Evolutionary conservation across 2,329 filamentous ascomycete genomes (phyloP), one percentile per base, ranked within the genome.

Genomic region (Exserohilum turcica): DNA sequence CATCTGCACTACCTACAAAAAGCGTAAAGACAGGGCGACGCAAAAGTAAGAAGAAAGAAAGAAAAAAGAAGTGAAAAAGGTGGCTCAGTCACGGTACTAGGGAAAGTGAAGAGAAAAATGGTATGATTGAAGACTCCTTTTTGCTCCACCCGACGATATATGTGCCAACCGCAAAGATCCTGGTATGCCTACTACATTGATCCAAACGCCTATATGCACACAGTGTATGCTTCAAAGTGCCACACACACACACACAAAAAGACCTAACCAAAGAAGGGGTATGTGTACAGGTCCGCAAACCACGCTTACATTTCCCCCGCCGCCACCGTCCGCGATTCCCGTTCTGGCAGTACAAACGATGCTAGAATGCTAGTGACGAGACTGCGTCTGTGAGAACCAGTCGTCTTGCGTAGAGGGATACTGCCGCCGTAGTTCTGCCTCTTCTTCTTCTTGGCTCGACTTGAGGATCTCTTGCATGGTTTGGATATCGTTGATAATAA

Each of bases 401-500:
- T 52, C 48, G 9, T 52, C 48, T 32, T 52, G 53, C 9, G 48
- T 56, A 18, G 43, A 50, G 2, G 35, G 43, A 24, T 46, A 48
- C 43, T 50, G 47, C 16, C 37, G 38, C 33, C 52, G 50, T n/a
- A 44, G 21, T 40, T 60, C 54, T 3, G 47, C 48, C 19, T 61
- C 61, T 24, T 44, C 48, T 24, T 61, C 54, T 24, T 74, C 67
- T 61, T 80, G 78, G 55, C 74, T 78, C 6, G 71, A 69, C 50
- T 69, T 68, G 58, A 76, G 49, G 28, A 81, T 72, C 50, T 63
- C 60, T 65, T 81, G 79, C 70, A 79, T 78, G 24, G 75, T 70
- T 66, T 86, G 83, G 54, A 92, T 90, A 68, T 92, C 89, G 19
- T 75, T 68, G 53, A 91, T 86, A 10, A 86, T 85, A 27, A 86